These are phyloP conservation scores for Botrytis deweyae DNA, from an alignment of 2,329 filamentous ascomycete genomes.

Conservation along the genomic window DNA sequence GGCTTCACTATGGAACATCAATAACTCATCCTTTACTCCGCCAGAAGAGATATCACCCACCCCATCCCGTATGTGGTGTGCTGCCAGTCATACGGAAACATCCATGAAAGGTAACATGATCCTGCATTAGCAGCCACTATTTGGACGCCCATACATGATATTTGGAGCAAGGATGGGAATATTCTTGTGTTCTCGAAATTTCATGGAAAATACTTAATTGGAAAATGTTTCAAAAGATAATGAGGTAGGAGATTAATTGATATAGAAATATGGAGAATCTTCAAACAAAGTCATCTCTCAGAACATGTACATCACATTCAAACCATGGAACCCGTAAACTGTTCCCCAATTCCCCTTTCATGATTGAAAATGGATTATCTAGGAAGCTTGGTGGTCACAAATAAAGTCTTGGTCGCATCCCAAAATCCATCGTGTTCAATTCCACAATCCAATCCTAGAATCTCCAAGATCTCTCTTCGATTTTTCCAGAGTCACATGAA, in stretches of 20 bases:
- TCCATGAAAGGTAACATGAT: constrained; percentile 7
- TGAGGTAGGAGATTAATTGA: background rate
- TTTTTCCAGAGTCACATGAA: background rate
- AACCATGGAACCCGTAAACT: background rate
- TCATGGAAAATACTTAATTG: background rate
- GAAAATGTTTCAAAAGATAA: background rate
- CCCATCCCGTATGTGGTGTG: background rate
- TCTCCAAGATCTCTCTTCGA: background rate
- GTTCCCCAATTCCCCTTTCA: background rate
- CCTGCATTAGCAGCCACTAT: background rate
- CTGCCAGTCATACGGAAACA: background rate
- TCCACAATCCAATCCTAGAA: background rate
- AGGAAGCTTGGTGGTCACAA: background rate
- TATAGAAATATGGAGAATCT: background rate
- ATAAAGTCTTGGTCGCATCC: background rate
- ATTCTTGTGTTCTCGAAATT: background rate
- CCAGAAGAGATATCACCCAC: background rate
- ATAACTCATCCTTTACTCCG: background rate
- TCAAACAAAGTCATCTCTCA: background rate
- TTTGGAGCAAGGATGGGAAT: background rate
- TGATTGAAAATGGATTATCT: background rate
- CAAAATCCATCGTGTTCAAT: background rate
- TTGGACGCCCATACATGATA: background rate
- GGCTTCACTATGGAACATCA: background rate
- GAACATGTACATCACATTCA: background rate